Evolutionary conservation across 1,284 basidiomycete genomes (phyloP).

Genomic region (Tylopilus sp.): DNA sequence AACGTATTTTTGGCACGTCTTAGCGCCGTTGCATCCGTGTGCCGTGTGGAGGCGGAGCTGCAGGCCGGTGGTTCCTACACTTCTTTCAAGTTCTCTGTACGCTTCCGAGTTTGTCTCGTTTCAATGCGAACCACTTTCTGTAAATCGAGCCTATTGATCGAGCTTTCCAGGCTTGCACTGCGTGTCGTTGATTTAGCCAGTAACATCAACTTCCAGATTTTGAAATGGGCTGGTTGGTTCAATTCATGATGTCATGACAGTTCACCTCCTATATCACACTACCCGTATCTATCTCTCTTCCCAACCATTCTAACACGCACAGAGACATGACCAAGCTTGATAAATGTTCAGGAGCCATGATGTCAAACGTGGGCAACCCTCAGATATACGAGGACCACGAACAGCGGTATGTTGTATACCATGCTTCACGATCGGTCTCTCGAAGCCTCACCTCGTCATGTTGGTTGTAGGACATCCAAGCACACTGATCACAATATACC

Average conservation of each 20-base stretch:
- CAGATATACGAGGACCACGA: slow-evolving; percentile 57
- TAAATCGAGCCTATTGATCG: too few relatives aligned
- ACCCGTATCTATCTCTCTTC: not conserved
- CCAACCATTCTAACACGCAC: slow-evolving; percentile 3
- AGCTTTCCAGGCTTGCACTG: too few relatives aligned
- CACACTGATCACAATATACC: slow-evolving; percentile 31
- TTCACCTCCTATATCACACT: slow-evolving; percentile 14
- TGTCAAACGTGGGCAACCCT: slow-evolving; percentile 58
- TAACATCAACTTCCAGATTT: not conserved
- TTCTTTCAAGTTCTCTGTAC: not conserved
- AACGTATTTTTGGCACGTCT: slow-evolving; percentile 38
- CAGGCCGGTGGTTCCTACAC: slow-evolving; percentile 47
- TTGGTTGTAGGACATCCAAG: slow-evolving; percentile 27
- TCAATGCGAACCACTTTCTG: too few relatives aligned
- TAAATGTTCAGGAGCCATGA: slow-evolving; percentile 51
- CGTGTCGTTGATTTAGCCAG: too few relatives aligned
- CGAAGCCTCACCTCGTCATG: not conserved
- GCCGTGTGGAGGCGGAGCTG: slow-evolving; percentile 29
- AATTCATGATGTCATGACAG: slow-evolving; percentile 28
- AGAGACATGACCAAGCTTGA: slow-evolving; percentile 28
- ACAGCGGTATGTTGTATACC: slow-evolving; percentile 47
- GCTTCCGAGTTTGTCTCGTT: too few relatives aligned
- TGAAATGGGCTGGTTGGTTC: slow-evolving; percentile 6
- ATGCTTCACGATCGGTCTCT: not conserved
- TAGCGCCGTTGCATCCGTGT: slow-evolving; percentile 42